Conservation (phyloP, 2,329 filamentous ascomycete species). For the Phaeosphaeriaceae sp. region DNA sequence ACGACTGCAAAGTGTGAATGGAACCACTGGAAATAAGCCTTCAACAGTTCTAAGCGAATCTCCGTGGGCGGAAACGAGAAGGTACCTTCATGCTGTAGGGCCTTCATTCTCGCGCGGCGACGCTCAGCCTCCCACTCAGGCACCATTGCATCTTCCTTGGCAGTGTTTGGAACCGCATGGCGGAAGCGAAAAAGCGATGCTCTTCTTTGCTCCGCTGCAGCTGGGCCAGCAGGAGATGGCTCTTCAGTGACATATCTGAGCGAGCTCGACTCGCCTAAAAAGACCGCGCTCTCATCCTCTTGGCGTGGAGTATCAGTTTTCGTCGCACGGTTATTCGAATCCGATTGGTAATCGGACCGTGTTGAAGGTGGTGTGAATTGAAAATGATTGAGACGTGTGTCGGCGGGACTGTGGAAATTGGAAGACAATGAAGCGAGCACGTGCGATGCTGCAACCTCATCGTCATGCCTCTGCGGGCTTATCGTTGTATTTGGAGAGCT, state of each 20-base stretch:
- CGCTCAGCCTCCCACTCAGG: slow-evolving; percentile 46
- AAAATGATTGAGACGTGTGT: slow-evolving; percentile 18
- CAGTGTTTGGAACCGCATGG: slow-evolving; percentile 43
- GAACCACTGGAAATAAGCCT: slow-evolving; percentile 64
- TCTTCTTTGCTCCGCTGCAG: slow-evolving; percentile 29
- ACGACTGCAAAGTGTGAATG: slow-evolving; percentile 64
- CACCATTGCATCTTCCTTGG: slow-evolving; percentile 43
- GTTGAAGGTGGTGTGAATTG: slow-evolving; percentile 21
- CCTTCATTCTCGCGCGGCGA: slow-evolving; percentile 45
- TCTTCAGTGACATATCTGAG: slow-evolving; percentile 56
- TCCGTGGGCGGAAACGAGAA: slow-evolving; percentile 56
- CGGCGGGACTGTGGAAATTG: slow-evolving; percentile 32
- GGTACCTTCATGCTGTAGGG: slow-evolving; percentile 49
- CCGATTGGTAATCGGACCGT: slow-evolving; percentile 1
- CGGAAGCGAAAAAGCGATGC: slow-evolving; percentile 29
- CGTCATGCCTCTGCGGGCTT: slow-evolving; percentile 31
- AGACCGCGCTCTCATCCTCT: slow-evolving; percentile 40
- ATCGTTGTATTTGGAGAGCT: slow-evolving; percentile 9
- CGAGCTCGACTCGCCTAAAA: slow-evolving; percentile 58
- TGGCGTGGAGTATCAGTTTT: slow-evolving; percentile 27
- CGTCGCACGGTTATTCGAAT: slow-evolving; percentile 10
- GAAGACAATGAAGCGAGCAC: slow-evolving; percentile 37
- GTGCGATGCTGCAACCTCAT: slow-evolving; percentile 38
- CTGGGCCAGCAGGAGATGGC: slow-evolving; percentile 39
- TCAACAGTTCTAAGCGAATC: slow-evolving; percentile 53